Base-by-base conservation (phyloP, 176 grass and related monocot species). In the Carex littledalei region DNA sequence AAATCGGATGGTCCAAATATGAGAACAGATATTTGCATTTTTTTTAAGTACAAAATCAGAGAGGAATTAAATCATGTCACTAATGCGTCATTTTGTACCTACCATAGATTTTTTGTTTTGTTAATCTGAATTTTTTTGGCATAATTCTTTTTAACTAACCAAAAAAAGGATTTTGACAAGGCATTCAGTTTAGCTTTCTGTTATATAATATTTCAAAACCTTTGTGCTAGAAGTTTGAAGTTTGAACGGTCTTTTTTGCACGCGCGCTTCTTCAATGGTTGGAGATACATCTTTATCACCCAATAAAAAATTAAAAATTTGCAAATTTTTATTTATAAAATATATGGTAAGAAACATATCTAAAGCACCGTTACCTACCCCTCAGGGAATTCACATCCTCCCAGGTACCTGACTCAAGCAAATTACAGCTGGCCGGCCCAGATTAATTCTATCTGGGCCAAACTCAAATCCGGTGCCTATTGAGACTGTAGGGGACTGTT, bases 211-310 rank as follows among this genome's bases (percentile, higher is more conserved):
- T 77, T 54, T 78, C 50, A 78, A 78, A 78, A 57, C 7, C 50
- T 78, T 78, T 78, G 50, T 78, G 74, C 52, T 56, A 34, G 74
- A 57, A 77, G 73, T 15, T 75, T 52, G 7, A 70, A 76, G 45
- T 53, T 76, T 53, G 74, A 78, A 78, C 74, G 6, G 74, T 57
- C 74, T 4, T 56, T 78, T 78, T 34, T 54, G 4, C 47, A 76
- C 0, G 47, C 45, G 47, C 31, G 2, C 1, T 57, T 78, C 50
- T 71, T 57, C 0, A 3, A 32, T 9, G 24, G 74, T 34, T 34
- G 74, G 74, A 31, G 74, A 78, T 57, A 16, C 74, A 78, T 78
- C 74, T 32, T 78, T 78, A 8, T 78, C 74, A 8, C 35, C 22
- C 2, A 18, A 76, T 18, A 78, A 57, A 78, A 24, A 78, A 47